phyloP scores from a whole-genome alignment of 805 yeast genomes.

The Saccharomycopsis sp. region DNA sequence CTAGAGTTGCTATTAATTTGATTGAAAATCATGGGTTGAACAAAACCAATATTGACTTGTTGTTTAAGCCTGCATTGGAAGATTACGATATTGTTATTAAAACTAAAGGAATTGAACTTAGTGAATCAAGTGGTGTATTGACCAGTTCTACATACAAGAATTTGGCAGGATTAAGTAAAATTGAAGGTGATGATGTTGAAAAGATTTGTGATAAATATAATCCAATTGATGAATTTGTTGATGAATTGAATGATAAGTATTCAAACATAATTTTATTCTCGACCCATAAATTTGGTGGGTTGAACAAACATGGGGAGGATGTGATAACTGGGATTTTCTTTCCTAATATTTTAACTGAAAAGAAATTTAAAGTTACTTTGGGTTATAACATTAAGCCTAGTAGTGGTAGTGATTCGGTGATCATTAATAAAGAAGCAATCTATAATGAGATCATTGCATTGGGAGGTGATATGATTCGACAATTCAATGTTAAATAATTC shows the following conservation, averaged over 20 bases:
- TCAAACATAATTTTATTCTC: slow-evolving; percentile 68
- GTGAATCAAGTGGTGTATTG: slow-evolving; percentile 49
- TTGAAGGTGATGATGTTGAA: slow-evolving; percentile 25
- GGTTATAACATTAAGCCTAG: slow-evolving; percentile 68
- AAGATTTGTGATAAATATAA: slow-evolving; percentile 45
- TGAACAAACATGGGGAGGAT: slow-evolving; percentile 48
- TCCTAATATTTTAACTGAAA: slow-evolving; percentile 51
- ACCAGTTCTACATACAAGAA: slow-evolving; percentile 55
- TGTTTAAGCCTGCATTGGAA: slow-evolving; percentile 74
- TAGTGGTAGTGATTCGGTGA: slow-evolving; percentile 40
- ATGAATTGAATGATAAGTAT: slow-evolving; percentile 56
- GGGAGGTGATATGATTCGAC: slow-evolving; percentile 58
- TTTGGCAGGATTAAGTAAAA: slow-evolving; percentile 27
- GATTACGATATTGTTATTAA: slow-evolving; percentile 80
- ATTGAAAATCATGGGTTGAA: slow-evolving; percentile 40
- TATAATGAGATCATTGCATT: slow-evolving; percentile 60
- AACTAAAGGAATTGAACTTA: slow-evolving; percentile 38
- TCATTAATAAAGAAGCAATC: slow-evolving; percentile 65
- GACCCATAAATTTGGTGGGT: slow-evolving; percentile 44
- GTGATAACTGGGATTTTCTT: slow-evolving; percentile 77
- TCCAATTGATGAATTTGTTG: slow-evolving; percentile 50
- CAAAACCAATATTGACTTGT: slow-evolving; percentile 38
- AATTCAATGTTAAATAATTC: slow-evolving; percentile 15
- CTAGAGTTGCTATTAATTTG: slow-evolving; percentile 64
- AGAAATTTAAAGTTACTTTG: slow-evolving; percentile 71